Conservation (phyloP, 2,329 filamentous ascomycete genomes). For the Ceratocystis papillata region DNA sequence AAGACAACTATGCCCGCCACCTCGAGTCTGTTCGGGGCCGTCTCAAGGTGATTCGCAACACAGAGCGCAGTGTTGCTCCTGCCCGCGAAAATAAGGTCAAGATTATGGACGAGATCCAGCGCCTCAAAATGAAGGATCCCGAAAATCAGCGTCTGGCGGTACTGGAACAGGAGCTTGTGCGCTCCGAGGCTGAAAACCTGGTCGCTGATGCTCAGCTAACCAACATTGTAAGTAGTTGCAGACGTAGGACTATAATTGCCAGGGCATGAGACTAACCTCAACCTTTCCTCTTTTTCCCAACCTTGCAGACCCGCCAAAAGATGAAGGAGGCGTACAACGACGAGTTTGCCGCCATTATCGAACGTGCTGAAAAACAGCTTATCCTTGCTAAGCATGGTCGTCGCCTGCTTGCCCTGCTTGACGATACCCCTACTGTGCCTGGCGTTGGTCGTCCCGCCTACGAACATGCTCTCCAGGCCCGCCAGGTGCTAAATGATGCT, state of each 20-base stretch:
- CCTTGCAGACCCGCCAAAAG: constrained; percentile 72
- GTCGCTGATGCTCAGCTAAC: constrained; percentile 94
- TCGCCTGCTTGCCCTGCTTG: constrained; percentile 70
- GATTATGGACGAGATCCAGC: constrained; percentile 84
- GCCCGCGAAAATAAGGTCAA: constrained; percentile 77
- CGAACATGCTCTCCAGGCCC: constrained; percentile 53
- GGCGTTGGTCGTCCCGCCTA: constrained; percentile 68
- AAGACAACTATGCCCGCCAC: constrained; percentile 75
- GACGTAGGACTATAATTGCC: not conserved
- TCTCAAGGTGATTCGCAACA: constrained; percentile 89
- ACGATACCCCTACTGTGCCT: constrained; percentile 80
- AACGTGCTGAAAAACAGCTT: constrained; percentile 93
- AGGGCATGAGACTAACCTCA: not conserved
- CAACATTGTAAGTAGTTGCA: constrained; percentile 60
- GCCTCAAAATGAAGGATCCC: constrained; percentile 84
- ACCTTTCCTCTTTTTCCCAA: not conserved
- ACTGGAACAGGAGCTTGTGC: constrained; percentile 90
- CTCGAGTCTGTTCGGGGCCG: constrained; percentile 73
- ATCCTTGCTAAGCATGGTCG: constrained; percentile 86
- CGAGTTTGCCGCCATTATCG: constrained; percentile 82
- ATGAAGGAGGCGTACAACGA: constrained; percentile 87
- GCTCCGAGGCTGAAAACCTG: constrained; percentile 88
- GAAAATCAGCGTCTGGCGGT: constrained; percentile 68
- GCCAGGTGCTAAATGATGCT: constrained; percentile 82
- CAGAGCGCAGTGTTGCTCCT: constrained; percentile 88